A percentile compares a stretch with the other conserved stretches of the same genome.
Evolutionary conservation across 257 asterid species (phyloP).

Genomic region (Fraxinus pennsylvanica): DNA sequence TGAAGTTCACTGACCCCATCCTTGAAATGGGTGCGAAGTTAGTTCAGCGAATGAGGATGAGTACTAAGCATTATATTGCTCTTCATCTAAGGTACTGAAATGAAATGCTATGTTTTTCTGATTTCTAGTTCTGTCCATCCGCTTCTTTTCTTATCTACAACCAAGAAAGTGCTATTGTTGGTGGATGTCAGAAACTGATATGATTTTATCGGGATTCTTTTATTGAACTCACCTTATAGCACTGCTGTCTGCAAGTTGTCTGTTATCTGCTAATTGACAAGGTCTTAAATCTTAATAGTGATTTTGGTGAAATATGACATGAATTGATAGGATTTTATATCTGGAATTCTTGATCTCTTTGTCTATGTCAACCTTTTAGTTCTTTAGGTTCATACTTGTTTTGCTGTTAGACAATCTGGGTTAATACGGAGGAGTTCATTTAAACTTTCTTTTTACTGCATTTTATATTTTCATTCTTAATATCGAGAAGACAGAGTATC

Average conservation of each 20-base stretch:
- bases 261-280: constrained; percentile 15
- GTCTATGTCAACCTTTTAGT: background rate
- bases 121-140: constrained; percentile 1
- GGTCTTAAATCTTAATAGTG: constrained; percentile 16
- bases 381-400: background rate
- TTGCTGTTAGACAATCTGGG: background rate
- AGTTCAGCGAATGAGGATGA: constrained; percentile 78
- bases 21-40: constrained; percentile 73
- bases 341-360: constrained; percentile 4
- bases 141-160: constrained; percentile 16
- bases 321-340: background rate
- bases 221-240: constrained; percentile 19
- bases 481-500: constrained; percentile 11
- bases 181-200: constrained; percentile 7
- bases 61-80: constrained; percentile 82
- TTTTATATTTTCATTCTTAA: constrained; percentile 4
- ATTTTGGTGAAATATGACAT: background rate
- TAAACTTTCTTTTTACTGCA: constrained; percentile 9
- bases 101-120: background rate
- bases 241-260: constrained; percentile 13
- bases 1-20: constrained; percentile 83
- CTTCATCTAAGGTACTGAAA: constrained; percentile 78
- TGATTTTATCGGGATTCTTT: background rate
- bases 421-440: constrained; percentile 8
- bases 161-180: constrained; percentile 12